Conservation (phyloP, 73 alveolate genomes). For the Paramecium caudatum region DNA sequence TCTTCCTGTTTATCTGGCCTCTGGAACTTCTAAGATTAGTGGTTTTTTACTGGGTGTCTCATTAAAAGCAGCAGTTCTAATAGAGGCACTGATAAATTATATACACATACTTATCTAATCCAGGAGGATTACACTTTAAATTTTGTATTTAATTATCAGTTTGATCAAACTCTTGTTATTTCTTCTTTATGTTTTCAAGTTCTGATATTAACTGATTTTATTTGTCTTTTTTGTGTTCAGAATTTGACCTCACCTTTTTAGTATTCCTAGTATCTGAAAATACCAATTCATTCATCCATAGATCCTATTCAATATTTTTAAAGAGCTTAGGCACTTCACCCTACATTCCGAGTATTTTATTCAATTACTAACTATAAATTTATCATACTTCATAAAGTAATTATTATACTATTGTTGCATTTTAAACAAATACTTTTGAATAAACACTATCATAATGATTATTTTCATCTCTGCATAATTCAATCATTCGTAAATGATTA, state of each 20-base stretch:
- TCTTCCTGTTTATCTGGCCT: slow-evolving; percentile 72
- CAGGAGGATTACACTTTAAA: slow-evolving; percentile 55
- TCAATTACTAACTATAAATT: neutral
- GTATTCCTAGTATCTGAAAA: neutral
- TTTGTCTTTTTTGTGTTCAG: slow-evolving; percentile 27
- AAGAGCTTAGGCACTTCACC: neutral
- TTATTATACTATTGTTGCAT: slow-evolving; percentile 55
- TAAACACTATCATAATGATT: slow-evolving; percentile 59
- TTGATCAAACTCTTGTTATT: neutral
- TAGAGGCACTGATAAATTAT: neutral
- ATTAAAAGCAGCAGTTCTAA: neutral
- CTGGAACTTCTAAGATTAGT: slow-evolving; percentile 15
- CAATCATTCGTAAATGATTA: slow-evolving; percentile 64
- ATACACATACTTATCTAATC: slow-evolving; percentile 43
- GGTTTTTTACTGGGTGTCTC: slow-evolving; percentile 65
- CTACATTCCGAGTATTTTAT: neutral
- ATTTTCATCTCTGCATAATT: slow-evolving; percentile 64
- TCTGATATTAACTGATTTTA: slow-evolving; percentile 19
- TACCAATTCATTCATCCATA: slow-evolving; percentile 42
- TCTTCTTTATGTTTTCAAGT: slow-evolving; percentile 39
- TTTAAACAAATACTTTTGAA: neutral
- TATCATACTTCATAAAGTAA: slow-evolving; percentile 32
- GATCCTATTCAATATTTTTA: slow-evolving; percentile 49
- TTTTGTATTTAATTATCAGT: neutral
- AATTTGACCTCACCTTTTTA: neutral